Base-by-base conservation (phyloP, 352 stramenopile genomes). In the Pythium periplocum region DNA sequence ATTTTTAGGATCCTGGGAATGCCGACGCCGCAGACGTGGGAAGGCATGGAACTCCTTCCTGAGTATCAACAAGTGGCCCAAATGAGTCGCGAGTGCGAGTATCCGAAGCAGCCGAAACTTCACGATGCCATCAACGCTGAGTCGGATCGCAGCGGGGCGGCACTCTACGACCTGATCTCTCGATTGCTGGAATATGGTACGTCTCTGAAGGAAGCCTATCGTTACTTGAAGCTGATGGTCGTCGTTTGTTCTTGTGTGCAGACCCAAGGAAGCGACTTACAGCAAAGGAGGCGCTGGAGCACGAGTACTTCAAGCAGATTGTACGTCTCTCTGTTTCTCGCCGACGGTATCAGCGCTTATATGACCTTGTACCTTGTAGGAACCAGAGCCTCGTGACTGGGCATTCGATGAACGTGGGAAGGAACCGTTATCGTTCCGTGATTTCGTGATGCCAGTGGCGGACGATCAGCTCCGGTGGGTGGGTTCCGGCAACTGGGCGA, bases 261-360 rank as follows among this genome's bases (percentile, higher is more conserved):
- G 85, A 97, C 68, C 93, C 93, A 36, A 75, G 83, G 59, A 74
- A 87, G 37, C 83, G 95, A 32, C 95, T 98, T 55, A 96, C 81
- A 32, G 93, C 92, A 3, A 84, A 90, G 45, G 77, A 96, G 52
- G 95, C 95, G 37, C 61, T 98, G 7, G 77, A 96, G 43, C 91
- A 98, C 69, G 69, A 91, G 55, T 98, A 98, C 58, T 98, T 98
- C 57, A 90, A 80, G 59, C 74, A 95, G 32, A 95, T 90, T 58
- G 83, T 92, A 68, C 54, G 76, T 68, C 1, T 42, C 34, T 41
- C n/a, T 47, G 9, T 17, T 45, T 6, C 26, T 6, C 26, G 43
- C 43, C 26, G 43, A 26, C 17, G 17, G 17, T 26, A 26, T 26
- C 17, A 26, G 43, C 10, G 8, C 7, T 12, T 42, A 12, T 8